A percentile compares a stretch with the other conserved stretches of the same genome.
phyloP scores from a whole-genome alignment of 2,329 filamentous ascomycete genomes.

The Botrytis squamosa region DNA sequence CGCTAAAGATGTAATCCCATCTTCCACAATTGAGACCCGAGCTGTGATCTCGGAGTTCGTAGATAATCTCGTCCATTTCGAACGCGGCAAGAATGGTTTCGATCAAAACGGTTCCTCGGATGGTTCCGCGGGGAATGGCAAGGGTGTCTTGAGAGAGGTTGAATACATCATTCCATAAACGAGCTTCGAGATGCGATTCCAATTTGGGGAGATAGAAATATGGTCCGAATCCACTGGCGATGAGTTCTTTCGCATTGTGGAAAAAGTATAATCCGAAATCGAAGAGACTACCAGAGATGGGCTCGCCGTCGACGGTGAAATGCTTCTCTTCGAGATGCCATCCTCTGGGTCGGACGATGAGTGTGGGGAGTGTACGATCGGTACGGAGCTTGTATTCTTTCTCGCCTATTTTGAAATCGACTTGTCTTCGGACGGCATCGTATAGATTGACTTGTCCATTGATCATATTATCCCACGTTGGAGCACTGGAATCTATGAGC shows the following conservation, averaged over 20 bases:
- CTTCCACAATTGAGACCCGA: slow-evolving; percentile 96
- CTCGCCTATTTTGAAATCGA: slow-evolving; percentile 92
- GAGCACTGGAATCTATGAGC: slow-evolving; percentile 80
- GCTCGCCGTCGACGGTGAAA: slow-evolving; percentile 90
- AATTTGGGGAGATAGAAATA: slow-evolving; percentile 99
- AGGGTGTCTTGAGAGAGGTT: slow-evolving; percentile 93
- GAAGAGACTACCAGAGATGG: slow-evolving; percentile 88
- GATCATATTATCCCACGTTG: slow-evolving; percentile 99
- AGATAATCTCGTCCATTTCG: slow-evolving; percentile 99
- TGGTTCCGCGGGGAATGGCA: slow-evolving; percentile 84
- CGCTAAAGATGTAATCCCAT: slow-evolving; percentile 99
- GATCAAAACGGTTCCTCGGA: slow-evolving; percentile 92
- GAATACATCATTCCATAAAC: slow-evolving; percentile 98
- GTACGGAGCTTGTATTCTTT: slow-evolving; percentile 98
- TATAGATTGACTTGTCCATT: slow-evolving; percentile 97
- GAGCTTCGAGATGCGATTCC: slow-evolving; percentile 95
- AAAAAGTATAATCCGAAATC: slow-evolving; percentile 99
- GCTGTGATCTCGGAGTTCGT: slow-evolving; percentile 95
- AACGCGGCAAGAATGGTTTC: slow-evolving; percentile 98
- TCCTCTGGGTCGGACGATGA: slow-evolving; percentile 91
- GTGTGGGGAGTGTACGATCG: slow-evolving; percentile 80
- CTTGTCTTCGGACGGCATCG: slow-evolving; percentile 87
- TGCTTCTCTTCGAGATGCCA: slow-evolving; percentile 99
- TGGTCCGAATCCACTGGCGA: slow-evolving; percentile 80
- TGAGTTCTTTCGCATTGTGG: slow-evolving; percentile 90